These are phyloP conservation scores for Kodamaea derodonti DNA, from an alignment of 1,139 yeast genomes.

Conservation along the genomic window DNA sequence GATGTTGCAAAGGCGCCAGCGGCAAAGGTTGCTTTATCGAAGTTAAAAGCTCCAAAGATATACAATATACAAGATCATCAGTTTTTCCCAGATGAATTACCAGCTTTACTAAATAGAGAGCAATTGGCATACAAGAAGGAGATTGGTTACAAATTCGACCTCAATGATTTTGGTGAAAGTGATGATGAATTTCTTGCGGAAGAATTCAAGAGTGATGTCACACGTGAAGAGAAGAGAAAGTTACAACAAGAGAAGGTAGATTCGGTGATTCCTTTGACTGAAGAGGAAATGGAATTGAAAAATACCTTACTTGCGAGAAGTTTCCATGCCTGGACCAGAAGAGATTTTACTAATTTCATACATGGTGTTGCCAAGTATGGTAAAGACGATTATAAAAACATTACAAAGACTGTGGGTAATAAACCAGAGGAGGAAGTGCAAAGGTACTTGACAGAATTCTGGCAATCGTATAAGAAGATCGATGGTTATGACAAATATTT, in stretches of 20 bases:
- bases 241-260: slow-evolving; percentile 66
- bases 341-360: slow-evolving; percentile 84
- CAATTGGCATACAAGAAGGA: slow-evolving; percentile 71
- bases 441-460: slow-evolving; percentile 65
- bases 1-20: slow-evolving; percentile 55
- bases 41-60: slow-evolving; percentile 70
- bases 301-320: slow-evolving; percentile 59
- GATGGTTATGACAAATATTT: slow-evolving; percentile 86
- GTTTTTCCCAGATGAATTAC: slow-evolving; percentile 68
- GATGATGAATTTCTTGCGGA: slow-evolving; percentile 57
- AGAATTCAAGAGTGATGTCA: slow-evolving; percentile 34
- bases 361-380: slow-evolving; percentile 83
- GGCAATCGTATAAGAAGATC: slow-evolving; percentile 67
- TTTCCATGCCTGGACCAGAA: slow-evolving; percentile 76
- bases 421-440: slow-evolving; percentile 70
- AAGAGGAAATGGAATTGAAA: slow-evolving; percentile 66
- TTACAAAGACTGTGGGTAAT: slow-evolving; percentile 63
- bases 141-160: slow-evolving; percentile 65
- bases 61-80: slow-evolving; percentile 82
- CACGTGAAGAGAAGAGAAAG: slow-evolving; percentile 43
- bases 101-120: slow-evolving; percentile 70
- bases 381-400: slow-evolving; percentile 53
- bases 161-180: slow-evolving; percentile 49
- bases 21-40: slow-evolving; percentile 25
- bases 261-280: slow-evolving; percentile 66